These are phyloP conservation scores for Coniochaeta sp. DNA, from an alignment of 2,329 filamentous ascomycete species.

Conservation along the genomic window DNA sequence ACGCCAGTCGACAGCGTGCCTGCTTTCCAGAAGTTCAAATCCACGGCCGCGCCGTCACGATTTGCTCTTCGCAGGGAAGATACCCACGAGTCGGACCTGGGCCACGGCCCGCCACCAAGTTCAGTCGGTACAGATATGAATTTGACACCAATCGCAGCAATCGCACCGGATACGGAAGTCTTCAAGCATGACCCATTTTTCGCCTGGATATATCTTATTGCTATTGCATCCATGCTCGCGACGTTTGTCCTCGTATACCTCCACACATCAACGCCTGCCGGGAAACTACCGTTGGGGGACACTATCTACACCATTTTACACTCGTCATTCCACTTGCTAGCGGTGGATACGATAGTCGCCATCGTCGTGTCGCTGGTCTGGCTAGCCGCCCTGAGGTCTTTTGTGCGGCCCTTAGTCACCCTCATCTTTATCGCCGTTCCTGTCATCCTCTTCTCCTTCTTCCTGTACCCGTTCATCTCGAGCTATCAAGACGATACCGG, in stretches of 20 bases:
- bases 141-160: conserved; percentile 24
- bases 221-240: conserved; percentile 74
- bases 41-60: conserved; percentile 26
- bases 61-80: conserved; percentile 33
- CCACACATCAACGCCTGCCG: conserved; percentile 67
- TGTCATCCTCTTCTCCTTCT: conserved; percentile 79
- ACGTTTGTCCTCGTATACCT: conserved; percentile 86
- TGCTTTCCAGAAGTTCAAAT: conserved; percentile 54
- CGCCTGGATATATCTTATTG: conserved; percentile 82
- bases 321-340: conserved; percentile 80
- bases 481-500: conserved; percentile 74
- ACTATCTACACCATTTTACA: conserved; percentile 89
- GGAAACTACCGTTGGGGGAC: conserved; percentile 72
- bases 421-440: conserved; percentile 79
- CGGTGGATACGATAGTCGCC: conserved; percentile 85
- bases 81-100: conserved; percentile 40
- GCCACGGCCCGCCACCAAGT: conserved; percentile 30
- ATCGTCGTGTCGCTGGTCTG: conserved; percentile 82
- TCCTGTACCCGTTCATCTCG: conserved; percentile 81
- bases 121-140: conserved; percentile 27
- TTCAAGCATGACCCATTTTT: conserved; percentile 87
- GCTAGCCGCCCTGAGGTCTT: conserved; percentile 81
- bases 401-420: conserved; percentile 76
- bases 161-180: conserved; percentile 56
- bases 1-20: conserved; percentile 45